These are phyloP conservation scores for Fusarium sp. DNA, from an alignment of 2,329 filamentous ascomycete genomes.

Conservation along the genomic window DNA sequence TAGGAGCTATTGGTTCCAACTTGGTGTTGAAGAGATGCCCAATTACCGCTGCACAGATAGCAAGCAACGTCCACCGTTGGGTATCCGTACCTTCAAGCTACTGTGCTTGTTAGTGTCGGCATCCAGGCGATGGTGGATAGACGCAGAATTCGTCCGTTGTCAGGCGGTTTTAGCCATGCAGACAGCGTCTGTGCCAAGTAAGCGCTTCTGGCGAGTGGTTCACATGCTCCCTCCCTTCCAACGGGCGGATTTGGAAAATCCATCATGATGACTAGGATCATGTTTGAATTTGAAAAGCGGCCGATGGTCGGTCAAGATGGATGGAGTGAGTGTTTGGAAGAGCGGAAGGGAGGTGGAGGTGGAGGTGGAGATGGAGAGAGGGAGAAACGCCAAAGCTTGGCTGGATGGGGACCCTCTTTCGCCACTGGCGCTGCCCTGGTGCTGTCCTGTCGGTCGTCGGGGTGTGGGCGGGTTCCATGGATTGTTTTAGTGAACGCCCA, in stretches of 20 bases:
- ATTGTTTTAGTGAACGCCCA: constrained; percentile 4
- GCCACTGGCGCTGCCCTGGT: constrained; percentile 17
- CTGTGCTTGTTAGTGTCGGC: background rate
- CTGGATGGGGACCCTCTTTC: constrained; percentile 12
- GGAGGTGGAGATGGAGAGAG: constrained; percentile 19
- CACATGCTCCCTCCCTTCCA: constrained; percentile 10
- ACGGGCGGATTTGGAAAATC: constrained; percentile 18
- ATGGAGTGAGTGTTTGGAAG: background rate
- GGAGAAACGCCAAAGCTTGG: constrained; percentile 15
- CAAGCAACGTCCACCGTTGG: constrained; percentile 1
- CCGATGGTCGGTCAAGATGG: constrained; percentile 6
- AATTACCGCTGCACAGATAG: background rate
- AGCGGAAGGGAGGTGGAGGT: constrained; percentile 16
- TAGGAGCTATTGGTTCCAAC: background rate
- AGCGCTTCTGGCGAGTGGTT: constrained; percentile 3
- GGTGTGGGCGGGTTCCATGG: background rate
- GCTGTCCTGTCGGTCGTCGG: background rate
- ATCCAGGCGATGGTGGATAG: constrained; percentile 17
- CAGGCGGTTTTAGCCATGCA: constrained; percentile 5
- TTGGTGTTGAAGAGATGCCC: background rate
- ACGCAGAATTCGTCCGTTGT: constrained; percentile 14
- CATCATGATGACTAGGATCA: constrained; percentile 32
- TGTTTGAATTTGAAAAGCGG: constrained; percentile 8
- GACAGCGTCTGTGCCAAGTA: background rate
- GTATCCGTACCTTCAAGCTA: constrained; percentile 10